Evolutionary conservation across 192 early-diverging fungal genomes (phyloP).

Genomic region (Backusella australiensis): DNA sequence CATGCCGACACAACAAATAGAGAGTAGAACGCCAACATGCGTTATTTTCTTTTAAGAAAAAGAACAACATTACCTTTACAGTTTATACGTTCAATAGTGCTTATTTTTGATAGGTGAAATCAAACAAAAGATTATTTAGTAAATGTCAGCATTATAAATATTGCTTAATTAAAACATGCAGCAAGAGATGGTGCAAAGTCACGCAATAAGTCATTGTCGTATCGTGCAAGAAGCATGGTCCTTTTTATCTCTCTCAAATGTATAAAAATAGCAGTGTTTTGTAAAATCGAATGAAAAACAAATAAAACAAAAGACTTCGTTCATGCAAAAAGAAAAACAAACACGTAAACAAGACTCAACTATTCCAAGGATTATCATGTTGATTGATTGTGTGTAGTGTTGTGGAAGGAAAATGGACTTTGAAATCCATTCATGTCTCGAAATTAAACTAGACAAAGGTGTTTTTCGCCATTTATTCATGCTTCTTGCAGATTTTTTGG

Average conservation of each 20-base stretch:
- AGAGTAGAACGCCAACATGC: neutral
- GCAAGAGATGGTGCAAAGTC: neutral
- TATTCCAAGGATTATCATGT: neutral
- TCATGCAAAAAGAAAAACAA: neutral
- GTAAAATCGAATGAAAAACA: neutral
- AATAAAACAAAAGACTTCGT: neutral
- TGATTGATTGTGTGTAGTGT: too few species aligned
- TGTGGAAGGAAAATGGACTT: too few species aligned
- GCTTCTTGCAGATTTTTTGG: neutral
- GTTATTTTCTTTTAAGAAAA: neutral
- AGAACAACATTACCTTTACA: neutral
- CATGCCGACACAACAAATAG: neutral
- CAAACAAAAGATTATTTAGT: neutral
- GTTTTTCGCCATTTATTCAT: neutral
- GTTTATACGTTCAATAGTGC: neutral
- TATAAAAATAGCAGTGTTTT: neutral
- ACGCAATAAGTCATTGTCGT: neutral
- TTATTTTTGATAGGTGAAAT: neutral
- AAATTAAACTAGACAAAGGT: neutral
- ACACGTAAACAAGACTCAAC: neutral
- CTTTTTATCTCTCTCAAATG: neutral
- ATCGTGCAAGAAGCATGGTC: neutral
- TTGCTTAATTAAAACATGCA: neutral
- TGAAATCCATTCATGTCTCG: neutral
- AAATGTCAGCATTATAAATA: neutral